phyloP scores from a whole-genome alignment of 192 early-diverging fungal species.

The Umbelopsis vinacea region DNA sequence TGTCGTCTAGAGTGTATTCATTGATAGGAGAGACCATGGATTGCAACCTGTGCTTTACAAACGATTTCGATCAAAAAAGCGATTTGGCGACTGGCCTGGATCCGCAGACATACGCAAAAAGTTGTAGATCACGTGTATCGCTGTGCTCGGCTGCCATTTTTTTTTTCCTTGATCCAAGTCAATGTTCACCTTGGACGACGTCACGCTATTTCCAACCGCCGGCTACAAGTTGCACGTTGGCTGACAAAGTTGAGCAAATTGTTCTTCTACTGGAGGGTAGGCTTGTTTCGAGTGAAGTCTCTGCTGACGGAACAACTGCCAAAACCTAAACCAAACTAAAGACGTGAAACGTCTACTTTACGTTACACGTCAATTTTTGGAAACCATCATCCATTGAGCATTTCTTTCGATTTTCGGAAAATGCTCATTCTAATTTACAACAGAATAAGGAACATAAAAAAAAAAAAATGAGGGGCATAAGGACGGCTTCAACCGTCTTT shows the following conservation, averaged over 20 bases:
- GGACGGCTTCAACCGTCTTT: too few relatives aligned
- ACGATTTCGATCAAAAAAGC: constrained; percentile 1
- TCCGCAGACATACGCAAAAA: background rate
- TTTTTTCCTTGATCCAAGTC: background rate
- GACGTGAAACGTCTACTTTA: constrained; percentile 1
- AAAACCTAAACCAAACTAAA: constrained; percentile 26
- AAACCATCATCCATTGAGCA: constrained; percentile 25
- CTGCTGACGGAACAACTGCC: constrained; percentile 36
- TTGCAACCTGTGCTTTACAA: constrained; percentile 10
- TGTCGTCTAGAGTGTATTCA: constrained; percentile 38
- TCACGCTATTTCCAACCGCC: background rate
- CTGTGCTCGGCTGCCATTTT: too few relatives aligned
- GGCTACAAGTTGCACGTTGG: background rate
- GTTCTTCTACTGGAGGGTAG: constrained; percentile 32
- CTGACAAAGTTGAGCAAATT: background rate
- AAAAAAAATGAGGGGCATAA: background rate
- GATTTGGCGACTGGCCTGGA: too few relatives aligned
- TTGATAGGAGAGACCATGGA: constrained; percentile 41
- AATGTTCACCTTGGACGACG: background rate
- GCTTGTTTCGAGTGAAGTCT: constrained; percentile 31
- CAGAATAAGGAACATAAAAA: background rate
- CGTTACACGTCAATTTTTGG: constrained; percentile 38
- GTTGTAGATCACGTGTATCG: background rate
- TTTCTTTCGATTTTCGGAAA: background rate
- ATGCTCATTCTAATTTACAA: background rate